Conservation (phyloP, 2,329 filamentous ascomycete genomes). For the Dothistroma septosporum region DNA sequence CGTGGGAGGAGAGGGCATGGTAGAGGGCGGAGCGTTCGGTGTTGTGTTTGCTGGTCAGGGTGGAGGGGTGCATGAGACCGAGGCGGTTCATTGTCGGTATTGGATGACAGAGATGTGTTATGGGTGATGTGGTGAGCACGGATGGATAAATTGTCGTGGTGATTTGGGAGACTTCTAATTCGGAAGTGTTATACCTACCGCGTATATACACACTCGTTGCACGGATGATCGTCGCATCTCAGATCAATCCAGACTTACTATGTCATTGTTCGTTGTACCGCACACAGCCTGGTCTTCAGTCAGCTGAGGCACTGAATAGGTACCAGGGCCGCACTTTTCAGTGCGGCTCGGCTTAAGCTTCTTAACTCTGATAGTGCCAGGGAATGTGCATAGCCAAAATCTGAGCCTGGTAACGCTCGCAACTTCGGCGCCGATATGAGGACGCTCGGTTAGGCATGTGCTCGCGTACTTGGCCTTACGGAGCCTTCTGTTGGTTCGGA, state of each 20-base stretch:
- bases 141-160: neutral
- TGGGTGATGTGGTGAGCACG: neutral
- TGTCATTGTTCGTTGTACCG: neutral
- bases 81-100: conserved; percentile 12
- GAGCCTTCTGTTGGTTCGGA: neutral
- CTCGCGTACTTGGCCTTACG: neutral
- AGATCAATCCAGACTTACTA: neutral
- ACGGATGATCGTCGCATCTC: neutral
- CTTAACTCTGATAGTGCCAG: neutral
- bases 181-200: neutral
- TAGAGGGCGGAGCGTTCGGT: conserved; percentile 15
- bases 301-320: neutral
- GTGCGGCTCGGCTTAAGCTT: neutral
- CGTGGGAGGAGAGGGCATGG: conserved; percentile 11
- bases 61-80: conserved; percentile 16
- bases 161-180: neutral
- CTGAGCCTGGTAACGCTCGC: neutral
- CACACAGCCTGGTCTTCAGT: neutral
- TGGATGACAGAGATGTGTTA: neutral
- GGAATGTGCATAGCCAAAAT: neutral
- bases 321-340: neutral
- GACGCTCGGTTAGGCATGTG: neutral
- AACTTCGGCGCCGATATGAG: neutral
- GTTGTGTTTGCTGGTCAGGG: conserved; percentile 16
- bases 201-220: neutral